phyloP scores from a whole-genome alignment of 805 yeast genomes.

The Sugiyamaella qingdaonensis region DNA sequence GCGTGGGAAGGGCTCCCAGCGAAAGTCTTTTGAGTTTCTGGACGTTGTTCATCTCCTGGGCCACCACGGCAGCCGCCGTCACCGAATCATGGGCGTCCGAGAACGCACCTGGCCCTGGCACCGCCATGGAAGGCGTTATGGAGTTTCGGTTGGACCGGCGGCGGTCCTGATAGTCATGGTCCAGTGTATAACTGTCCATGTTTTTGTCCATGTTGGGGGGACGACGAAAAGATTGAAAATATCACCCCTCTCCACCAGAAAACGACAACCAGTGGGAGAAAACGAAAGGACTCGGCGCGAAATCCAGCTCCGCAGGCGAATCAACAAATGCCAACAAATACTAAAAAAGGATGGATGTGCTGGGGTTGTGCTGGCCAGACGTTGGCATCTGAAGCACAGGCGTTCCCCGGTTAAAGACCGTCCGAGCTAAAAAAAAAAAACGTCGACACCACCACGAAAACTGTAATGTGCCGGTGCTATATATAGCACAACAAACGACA shows the following conservation, averaged over 20 bases:
- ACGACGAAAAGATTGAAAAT: background rate
- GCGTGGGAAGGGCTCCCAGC: conserved; percentile 34
- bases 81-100: conserved; percentile 14
- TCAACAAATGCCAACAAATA: background rate
- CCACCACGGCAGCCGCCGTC: conserved; percentile 34
- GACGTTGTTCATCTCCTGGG: conserved; percentile 39
- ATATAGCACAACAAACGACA: background rate
- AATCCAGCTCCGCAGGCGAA: background rate
- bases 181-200: too few relatives aligned
- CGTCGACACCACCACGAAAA: background rate
- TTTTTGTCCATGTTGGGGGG: too few relatives aligned
- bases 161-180: background rate
- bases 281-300: background rate
- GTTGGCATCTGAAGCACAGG: background rate
- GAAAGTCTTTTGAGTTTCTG: conserved; percentile 40
- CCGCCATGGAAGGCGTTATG: background rate
- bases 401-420: background rate
- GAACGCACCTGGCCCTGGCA: background rate
- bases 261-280: background rate
- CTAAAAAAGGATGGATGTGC: background rate
- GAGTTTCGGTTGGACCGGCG: background rate
- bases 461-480: background rate
- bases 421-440: background rate
- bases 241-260: background rate
- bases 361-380: background rate